Conservation (phyloP, 1,284 basidiomycete species). For the Mycosarcoma maydis region DNA sequence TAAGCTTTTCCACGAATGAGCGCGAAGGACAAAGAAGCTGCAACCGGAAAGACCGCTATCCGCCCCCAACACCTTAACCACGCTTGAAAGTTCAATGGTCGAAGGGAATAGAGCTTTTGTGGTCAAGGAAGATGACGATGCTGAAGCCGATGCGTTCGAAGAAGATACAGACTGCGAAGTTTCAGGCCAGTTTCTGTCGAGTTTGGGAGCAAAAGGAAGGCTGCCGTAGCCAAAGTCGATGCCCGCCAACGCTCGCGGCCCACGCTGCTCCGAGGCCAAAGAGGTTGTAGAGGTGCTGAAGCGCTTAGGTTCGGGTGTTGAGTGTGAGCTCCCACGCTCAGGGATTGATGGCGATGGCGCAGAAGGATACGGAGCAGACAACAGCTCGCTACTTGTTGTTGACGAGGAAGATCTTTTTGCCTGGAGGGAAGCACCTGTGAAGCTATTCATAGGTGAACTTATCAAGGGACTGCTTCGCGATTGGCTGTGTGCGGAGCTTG, state of each 20-base stretch:
- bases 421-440: not conserved
- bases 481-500: slow-evolving; percentile 19
- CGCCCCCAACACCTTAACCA: not conserved
- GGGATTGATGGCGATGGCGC: slow-evolving; percentile 14
- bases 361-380: not conserved
- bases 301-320: slow-evolving; percentile 8
- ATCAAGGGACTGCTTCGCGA: not conserved
- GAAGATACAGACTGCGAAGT: slow-evolving; percentile 4
- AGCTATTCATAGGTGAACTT: not conserved
- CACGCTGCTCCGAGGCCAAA: slow-evolving; percentile 12
- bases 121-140: slow-evolving; percentile 2
- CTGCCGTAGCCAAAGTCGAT: slow-evolving; percentile 50
- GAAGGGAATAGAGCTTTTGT: slow-evolving; percentile 38
- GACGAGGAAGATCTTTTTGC: not conserved
- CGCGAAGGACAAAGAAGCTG: slow-evolving; percentile 50
- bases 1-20: slow-evolving; percentile 53
- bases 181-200: slow-evolving; percentile 19
- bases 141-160: slow-evolving; percentile 2
- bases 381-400: not conserved
- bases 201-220: slow-evolving; percentile 42
- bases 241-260: slow-evolving; percentile 40
- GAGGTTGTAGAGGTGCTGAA: slow-evolving; percentile 7
- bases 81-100: slow-evolving; percentile 26
- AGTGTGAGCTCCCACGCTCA: slow-evolving; percentile 19
- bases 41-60: not conserved